Percentiles rank a stretch among this genome's conserved stretches.
Conservation (phyloP, 1,284 basidiomycete genomes). For the Malassezia slooffiae region DNA sequence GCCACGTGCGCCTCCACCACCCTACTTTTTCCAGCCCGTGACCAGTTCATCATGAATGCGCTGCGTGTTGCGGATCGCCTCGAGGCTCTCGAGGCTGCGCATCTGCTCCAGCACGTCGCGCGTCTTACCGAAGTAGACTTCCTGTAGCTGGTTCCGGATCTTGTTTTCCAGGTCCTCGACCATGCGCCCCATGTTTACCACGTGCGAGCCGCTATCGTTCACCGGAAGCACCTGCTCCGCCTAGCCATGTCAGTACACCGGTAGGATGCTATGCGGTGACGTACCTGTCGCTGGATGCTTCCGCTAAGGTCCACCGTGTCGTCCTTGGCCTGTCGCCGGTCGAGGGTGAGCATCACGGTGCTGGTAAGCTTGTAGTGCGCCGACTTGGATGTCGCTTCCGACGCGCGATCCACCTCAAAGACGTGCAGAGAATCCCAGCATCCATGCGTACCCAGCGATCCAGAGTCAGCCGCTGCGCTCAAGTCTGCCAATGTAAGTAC, state of each 20-base stretch:
- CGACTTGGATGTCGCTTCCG: conserved; percentile 55
- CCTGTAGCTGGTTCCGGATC: conserved; percentile 88
- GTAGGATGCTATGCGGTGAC: conserved; percentile 22
- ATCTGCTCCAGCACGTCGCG: conserved; percentile 86
- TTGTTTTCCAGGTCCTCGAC: conserved; percentile 99
- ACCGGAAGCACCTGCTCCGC: conserved; percentile 23
- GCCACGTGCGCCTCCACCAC: not conserved
- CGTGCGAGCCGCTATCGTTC: conserved; percentile 55
- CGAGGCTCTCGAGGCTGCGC: conserved; percentile 73
- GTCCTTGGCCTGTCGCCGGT: conserved; percentile 57
- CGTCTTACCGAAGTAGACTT: conserved; percentile 98
- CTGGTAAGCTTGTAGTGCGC: conserved; percentile 95
- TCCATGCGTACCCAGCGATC: conserved; percentile 49
- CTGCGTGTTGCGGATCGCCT: conserved; percentile 66
- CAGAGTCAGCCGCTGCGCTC: conserved; percentile 15
- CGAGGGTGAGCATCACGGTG: conserved; percentile 90
- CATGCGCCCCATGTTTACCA: conserved; percentile 82
- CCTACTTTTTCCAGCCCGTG: conserved; percentile 9
- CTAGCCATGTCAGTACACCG: conserved; percentile 55
- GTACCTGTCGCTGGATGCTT: conserved; percentile 88
- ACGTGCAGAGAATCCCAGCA: conserved; percentile 99
- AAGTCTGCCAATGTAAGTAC: not conserved
- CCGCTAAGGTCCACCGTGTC: conserved; percentile 78
- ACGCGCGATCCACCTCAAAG: conserved; percentile 56
- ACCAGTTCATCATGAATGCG: conserved; percentile 78